These are phyloP conservation scores for Botryotinia globosa DNA, from an alignment of 2,329 filamentous ascomycete species.

Conservation along the genomic window DNA sequence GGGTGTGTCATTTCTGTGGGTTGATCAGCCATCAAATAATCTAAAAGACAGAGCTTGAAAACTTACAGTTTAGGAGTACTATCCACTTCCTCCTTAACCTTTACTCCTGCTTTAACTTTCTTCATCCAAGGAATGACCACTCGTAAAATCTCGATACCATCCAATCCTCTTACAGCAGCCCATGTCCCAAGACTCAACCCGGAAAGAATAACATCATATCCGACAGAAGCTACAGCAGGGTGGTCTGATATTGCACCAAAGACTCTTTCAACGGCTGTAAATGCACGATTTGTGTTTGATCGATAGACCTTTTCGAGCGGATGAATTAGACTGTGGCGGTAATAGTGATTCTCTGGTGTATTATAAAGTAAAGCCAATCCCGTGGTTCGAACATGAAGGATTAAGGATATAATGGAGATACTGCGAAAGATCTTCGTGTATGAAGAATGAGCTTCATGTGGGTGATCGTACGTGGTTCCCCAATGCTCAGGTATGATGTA, in stretches of 20 bases:
- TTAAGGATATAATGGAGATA: slow-evolving; percentile 45
- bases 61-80: not conserved
- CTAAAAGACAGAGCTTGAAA: not conserved
- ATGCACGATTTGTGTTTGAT: slow-evolving; percentile 46
- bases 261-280: slow-evolving; percentile 46
- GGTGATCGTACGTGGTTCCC: slow-evolving; percentile 46
- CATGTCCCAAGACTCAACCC: slow-evolving; percentile 53
- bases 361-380: slow-evolving; percentile 46
- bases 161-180: slow-evolving; percentile 53
- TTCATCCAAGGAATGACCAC: slow-evolving; percentile 39
- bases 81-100: slow-evolving; percentile 1
- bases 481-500: slow-evolving; percentile 49
- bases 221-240: slow-evolving; percentile 55
- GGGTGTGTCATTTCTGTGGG: not conserved
- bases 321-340: slow-evolving; percentile 48
- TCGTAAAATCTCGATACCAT: slow-evolving; percentile 49
- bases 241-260: slow-evolving; percentile 53
- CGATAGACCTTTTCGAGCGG: slow-evolving; percentile 47
- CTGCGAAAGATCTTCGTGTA: slow-evolving; percentile 49
- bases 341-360: slow-evolving; percentile 47
- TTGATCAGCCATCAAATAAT: not conserved
- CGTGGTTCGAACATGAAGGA: slow-evolving; percentile 48
- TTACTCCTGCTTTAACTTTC: not conserved
- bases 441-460: slow-evolving; percentile 41
- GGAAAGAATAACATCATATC: slow-evolving; percentile 58